A percentile compares a stretch with the other conserved stretches of the same genome.
Conservation (phyloP, 768 basidiomycete genomes). For the Suillus subluteus region DNA sequence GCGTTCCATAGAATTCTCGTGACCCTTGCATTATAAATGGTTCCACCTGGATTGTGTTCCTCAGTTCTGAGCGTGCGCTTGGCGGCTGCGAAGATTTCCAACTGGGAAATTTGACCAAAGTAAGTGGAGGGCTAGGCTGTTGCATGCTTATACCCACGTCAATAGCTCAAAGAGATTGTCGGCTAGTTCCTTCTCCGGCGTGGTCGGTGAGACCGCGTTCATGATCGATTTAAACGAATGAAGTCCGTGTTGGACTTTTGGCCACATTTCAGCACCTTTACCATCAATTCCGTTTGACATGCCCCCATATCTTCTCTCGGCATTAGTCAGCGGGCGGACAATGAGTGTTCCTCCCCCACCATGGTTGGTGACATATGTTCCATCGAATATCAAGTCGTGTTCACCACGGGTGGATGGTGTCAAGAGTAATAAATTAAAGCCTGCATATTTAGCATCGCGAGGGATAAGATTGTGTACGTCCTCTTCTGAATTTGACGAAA, state of each 20-base stretch:
- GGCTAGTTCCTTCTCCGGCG: constrained; percentile 55
- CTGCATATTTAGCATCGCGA: constrained; percentile 61
- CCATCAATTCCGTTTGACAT: constrained; percentile 80
- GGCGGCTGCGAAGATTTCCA: constrained; percentile 51
- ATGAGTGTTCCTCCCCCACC: constrained; percentile 67
- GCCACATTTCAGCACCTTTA: constrained; percentile 65
- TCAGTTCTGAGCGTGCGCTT: constrained; percentile 54
- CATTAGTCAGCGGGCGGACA: constrained; percentile 51
- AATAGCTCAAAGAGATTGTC: constrained; percentile 67
- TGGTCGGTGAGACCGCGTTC: constrained; percentile 36
- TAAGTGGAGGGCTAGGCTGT: constrained; percentile 11
- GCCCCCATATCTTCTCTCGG: constrained; percentile 57
- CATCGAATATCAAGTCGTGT: constrained; percentile 48
- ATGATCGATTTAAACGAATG: constrained; percentile 49
- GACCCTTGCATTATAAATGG: constrained; percentile 43
- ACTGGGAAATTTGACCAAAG: constrained; percentile 36
- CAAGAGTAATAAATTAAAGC: constrained; percentile 81
- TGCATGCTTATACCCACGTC: constrained; percentile 53
- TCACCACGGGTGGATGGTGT: constrained; percentile 35
- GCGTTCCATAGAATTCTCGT: constrained; percentile 60
- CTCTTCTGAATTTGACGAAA: constrained; percentile 57
- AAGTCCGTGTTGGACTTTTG: constrained; percentile 69
- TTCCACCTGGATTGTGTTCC: constrained; percentile 63
- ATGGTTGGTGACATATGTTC: constrained; percentile 65
- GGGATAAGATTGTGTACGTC: constrained; percentile 51